phyloP scores from a whole-genome alignment of 2,329 filamentous ascomycete genomes.

The Phialophora verrucosa region DNA sequence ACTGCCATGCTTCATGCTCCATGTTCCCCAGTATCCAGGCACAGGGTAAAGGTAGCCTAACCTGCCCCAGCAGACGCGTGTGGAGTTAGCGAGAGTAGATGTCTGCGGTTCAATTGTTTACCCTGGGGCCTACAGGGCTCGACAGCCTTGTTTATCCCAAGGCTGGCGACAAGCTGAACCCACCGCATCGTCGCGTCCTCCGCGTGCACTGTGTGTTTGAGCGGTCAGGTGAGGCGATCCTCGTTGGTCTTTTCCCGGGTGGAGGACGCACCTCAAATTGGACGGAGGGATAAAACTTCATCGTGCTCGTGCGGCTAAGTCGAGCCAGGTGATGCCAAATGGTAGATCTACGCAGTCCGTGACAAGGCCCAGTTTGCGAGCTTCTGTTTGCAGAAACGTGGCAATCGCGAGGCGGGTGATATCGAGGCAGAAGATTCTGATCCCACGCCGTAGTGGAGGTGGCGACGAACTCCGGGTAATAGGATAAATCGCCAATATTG shows the following conservation, averaged over 20 bases:
- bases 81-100: slow-evolving; percentile 1
- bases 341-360: background rate
- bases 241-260: slow-evolving; percentile 10
- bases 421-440: background rate
- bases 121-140: background rate
- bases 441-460: background rate
- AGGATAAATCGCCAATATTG: slow-evolving; percentile 25
- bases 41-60: background rate
- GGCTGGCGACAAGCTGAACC: background rate
- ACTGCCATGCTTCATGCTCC: background rate
- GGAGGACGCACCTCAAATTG: slow-evolving; percentile 6
- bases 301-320: too few species aligned
- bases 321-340: slow-evolving; percentile 1
- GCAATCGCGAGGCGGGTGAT: background rate
- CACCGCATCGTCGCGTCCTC: background rate
- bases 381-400: slow-evolving; percentile 12
- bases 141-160: slow-evolving; percentile 11
- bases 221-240: background rate
- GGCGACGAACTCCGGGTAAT: slow-evolving; percentile 24
- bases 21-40: slow-evolving; percentile 7
- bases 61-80: slow-evolving; percentile 5
- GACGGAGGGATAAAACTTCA: background rate
- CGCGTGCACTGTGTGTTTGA: background rate
- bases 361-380: background rate
- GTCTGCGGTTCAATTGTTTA: slow-evolving; percentile 3